Conservation (phyloP, 106 monocot genomes). For the Ottelia alismoides region DNA sequence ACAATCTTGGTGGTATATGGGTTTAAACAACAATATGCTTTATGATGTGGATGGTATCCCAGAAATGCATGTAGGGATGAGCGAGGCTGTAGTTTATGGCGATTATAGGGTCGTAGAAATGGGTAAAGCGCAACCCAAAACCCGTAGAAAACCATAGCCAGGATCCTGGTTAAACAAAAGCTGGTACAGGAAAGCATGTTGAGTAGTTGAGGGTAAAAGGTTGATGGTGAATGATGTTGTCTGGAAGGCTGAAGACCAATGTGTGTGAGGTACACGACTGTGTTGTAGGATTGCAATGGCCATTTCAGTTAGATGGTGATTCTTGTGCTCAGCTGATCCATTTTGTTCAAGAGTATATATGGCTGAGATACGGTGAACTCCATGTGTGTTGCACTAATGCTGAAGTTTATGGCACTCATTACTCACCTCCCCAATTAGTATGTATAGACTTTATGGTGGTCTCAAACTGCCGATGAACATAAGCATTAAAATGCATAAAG, state of each 20-base stretch:
- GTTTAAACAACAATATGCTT: neutral
- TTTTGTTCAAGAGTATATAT: neutral
- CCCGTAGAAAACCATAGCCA: neutral
- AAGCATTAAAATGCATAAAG: neutral
- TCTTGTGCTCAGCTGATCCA: neutral
- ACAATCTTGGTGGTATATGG: neutral
- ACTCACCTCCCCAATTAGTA: neutral
- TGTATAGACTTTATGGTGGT: neutral
- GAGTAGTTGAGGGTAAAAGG: neutral
- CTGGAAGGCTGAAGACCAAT: neutral
- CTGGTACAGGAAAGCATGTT: neutral
- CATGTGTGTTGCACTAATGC: neutral
- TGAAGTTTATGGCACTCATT: neutral
- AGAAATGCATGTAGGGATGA: neutral
- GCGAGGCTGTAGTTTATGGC: neutral
- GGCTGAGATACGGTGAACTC: neutral
- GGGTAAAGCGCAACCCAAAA: slow-evolving; percentile 1
- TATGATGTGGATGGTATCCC: neutral
- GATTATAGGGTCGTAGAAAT: neutral
- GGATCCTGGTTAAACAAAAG: neutral
- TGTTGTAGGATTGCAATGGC: neutral
- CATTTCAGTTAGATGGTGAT: too few relatives aligned
- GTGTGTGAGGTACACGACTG: neutral
- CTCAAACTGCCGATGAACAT: neutral
- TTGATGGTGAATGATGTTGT: too few relatives aligned